Evolutionary conservation across 2,329 filamentous ascomycete species (phyloP).

Genomic region (Teratosphaeria zuluensis): DNA sequence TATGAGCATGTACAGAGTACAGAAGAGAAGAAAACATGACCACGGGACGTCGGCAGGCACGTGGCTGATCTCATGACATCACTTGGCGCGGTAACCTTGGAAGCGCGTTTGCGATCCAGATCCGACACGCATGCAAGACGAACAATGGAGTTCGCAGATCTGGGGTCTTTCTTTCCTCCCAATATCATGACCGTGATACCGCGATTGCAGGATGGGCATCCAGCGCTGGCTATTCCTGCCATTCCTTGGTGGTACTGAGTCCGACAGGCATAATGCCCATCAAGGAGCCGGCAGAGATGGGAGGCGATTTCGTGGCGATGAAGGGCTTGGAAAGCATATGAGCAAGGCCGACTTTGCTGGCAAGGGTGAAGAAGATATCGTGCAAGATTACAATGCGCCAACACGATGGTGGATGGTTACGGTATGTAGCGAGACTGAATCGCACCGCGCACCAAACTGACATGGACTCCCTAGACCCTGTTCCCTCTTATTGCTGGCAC

Average conservation of each 20-base stretch:
- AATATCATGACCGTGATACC: no score
- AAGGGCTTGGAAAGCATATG: conserved; percentile 2
- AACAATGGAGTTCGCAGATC: no score
- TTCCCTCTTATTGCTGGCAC: conserved; percentile 10
- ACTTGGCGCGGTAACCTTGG: no score
- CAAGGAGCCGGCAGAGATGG: background rate
- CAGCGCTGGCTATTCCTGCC: conserved; percentile 7
- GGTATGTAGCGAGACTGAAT: background rate
- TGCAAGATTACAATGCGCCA: conserved; percentile 7
- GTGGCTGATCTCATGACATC: no score
- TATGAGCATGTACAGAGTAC: no score
- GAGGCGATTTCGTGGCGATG: background rate
- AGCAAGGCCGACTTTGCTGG: conserved; percentile 1
- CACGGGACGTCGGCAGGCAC: no score
- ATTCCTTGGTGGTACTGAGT: background rate
- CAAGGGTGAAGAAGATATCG: conserved; percentile 5
- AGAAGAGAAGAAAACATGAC: no score
- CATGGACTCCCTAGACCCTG: background rate
- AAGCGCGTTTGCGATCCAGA: no score
- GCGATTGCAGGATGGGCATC: background rate
- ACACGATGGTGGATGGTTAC: conserved; percentile 2
- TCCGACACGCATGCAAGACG: no score
- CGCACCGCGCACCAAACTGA: no score
- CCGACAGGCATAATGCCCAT: background rate
- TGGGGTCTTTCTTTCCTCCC: no score